These are phyloP conservation scores for Sclerotinia minor DNA, from an alignment of 2,329 filamentous ascomycete species.

Conservation along the genomic window DNA sequence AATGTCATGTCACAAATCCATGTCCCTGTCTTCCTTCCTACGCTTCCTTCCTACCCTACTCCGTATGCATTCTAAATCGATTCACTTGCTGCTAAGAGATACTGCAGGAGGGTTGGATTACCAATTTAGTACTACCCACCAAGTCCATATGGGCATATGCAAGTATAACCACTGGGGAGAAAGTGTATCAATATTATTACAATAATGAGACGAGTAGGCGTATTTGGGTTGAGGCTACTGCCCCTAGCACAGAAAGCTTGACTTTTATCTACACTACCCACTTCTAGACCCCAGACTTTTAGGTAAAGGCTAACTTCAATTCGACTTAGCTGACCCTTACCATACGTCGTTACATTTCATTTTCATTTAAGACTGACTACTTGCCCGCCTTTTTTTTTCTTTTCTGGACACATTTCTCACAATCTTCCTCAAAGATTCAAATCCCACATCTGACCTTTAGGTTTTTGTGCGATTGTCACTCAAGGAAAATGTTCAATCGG, in stretches of 20 bases:
- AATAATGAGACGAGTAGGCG: background rate
- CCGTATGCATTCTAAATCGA: background rate
- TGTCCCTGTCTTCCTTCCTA: background rate
- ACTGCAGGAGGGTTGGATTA: background rate
- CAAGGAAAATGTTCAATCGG: constrained; percentile 27
- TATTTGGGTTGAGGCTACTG: background rate
- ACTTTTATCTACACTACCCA: background rate
- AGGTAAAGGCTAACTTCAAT: background rate
- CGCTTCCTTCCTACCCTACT: too few species aligned
- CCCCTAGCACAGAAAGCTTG: constrained; percentile 4
- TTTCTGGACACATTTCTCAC: background rate
- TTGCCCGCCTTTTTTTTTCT: background rate
- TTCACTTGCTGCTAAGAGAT: constrained; percentile 2
- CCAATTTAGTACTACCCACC: too few species aligned
- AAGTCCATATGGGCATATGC: background rate
- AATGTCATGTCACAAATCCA: background rate
- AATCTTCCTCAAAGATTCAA: background rate
- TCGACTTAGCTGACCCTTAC: background rate
- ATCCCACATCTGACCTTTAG: background rate
- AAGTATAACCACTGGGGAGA: background rate
- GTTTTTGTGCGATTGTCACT: background rate
- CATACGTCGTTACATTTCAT: background rate
- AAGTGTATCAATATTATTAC: background rate
- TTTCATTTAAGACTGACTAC: constrained; percentile 10
- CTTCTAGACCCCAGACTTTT: background rate